phyloP scores from a whole-genome alignment of 768 basidiomycete species.

The Kondoa malvinella region DNA sequence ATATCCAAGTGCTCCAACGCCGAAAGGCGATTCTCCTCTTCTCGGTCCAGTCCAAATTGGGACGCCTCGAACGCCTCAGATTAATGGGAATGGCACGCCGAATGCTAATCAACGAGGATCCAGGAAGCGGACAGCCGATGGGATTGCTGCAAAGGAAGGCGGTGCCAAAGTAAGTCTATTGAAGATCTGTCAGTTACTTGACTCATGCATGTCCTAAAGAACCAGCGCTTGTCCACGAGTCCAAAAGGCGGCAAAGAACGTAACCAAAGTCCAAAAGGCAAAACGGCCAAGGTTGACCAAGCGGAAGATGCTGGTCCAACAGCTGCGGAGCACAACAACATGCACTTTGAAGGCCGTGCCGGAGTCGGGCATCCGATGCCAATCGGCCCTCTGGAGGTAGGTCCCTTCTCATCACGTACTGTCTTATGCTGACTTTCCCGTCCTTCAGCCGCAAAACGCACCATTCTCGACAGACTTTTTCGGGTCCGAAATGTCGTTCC shows the following conservation, averaged over 20 bases:
- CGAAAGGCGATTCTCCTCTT: neutral
- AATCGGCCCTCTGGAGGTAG: neutral
- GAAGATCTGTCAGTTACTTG: too few species aligned
- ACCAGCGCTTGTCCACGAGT: too few species aligned
- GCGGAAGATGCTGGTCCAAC: too few species aligned
- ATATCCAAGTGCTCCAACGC: neutral
- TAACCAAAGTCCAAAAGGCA: neutral
- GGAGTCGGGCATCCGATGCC: neutral
- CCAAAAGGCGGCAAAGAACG: neutral
- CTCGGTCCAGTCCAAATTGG: neutral
- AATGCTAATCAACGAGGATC: neutral
- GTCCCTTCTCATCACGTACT: neutral
- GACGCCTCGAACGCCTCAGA: neutral
- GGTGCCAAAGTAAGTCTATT: too few species aligned
- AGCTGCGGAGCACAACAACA: too few species aligned
- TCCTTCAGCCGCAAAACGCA: too few species aligned
- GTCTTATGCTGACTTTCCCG: neutral
- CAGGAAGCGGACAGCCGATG: neutral
- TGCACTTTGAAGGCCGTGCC: too few species aligned
- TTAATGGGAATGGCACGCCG: neutral
- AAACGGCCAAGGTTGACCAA: neutral
- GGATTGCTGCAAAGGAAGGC: neutral
- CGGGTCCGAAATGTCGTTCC: neutral
- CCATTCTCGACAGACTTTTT: neutral
- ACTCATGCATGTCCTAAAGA: too few species aligned